Percentiles rank a stretch among this genome's conserved stretches.
phyloP scores from a whole-genome alignment of 495 filamentous ascomycete species.

The Trichoderma gamsii region DNA sequence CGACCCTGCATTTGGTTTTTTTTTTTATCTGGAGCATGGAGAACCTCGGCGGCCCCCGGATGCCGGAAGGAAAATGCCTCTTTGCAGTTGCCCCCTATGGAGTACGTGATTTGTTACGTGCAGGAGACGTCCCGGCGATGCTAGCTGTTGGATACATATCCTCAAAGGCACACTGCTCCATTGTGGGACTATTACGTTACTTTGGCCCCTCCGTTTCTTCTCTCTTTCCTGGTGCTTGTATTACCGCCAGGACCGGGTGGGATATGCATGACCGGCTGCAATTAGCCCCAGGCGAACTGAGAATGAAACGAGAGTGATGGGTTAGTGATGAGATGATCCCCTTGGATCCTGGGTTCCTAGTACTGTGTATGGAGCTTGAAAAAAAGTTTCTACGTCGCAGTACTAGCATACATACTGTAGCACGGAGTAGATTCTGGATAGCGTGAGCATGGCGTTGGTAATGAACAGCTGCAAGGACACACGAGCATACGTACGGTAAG shows the following conservation, averaged over 20 bases:
- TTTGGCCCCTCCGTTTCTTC: neutral
- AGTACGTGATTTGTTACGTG: neutral
- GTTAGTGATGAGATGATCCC: neutral
- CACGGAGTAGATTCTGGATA: too few species aligned
- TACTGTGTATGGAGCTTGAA: too few species aligned
- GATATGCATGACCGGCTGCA: conserved; percentile 1
- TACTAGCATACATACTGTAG: too few species aligned
- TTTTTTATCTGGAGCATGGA: neutral
- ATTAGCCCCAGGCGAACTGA: neutral
- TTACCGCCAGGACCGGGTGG: neutral
- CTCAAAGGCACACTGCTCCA: neutral
- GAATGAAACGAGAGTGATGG: neutral
- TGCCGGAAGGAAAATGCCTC: neutral
- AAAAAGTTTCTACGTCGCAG: too few species aligned
- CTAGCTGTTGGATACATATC: neutral
- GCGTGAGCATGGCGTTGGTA: too few species aligned
- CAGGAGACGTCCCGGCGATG: neutral
- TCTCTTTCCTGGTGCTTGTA: neutral
- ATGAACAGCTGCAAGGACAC: too few species aligned
- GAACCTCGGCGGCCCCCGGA: neutral
- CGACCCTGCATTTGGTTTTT: neutral
- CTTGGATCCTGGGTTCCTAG: neutral
- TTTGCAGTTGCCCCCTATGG: neutral
- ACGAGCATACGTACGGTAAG: too few species aligned
- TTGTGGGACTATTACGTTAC: neutral